These are phyloP conservation scores for Corynascus novoguineensis DNA, from an alignment of 495 filamentous ascomycete species.

Conservation along the genomic window DNA sequence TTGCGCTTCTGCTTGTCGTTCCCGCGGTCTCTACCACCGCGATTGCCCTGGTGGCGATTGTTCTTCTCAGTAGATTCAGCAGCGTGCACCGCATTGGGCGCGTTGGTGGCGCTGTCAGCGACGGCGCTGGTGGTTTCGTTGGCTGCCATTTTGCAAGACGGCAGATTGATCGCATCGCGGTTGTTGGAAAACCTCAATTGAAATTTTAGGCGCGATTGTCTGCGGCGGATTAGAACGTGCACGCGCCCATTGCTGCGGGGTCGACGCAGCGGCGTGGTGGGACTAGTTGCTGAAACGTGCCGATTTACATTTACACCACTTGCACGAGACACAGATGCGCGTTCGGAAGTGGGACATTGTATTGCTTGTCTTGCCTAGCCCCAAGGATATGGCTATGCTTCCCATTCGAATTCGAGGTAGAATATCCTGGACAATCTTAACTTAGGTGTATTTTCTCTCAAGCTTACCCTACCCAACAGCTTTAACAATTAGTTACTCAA, in stretches of 20 bases:
- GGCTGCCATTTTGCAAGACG: slow-evolving; percentile 20
- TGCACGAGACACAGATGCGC: no score
- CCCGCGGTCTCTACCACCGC: slow-evolving; percentile 16
- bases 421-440: no score
- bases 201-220: slow-evolving; percentile 4
- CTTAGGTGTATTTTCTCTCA: no score
- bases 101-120: neutral
- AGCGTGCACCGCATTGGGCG: neutral
- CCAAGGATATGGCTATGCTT: no score
- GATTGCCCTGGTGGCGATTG: slow-evolving; percentile 14
- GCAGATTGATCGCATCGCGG: slow-evolving; percentile 10
- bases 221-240: neutral
- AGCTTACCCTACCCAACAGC: no score
- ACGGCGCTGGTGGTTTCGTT: slow-evolving; percentile 16
- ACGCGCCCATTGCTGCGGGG: neutral
- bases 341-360: no score
- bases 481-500: no score
- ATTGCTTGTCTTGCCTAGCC: no score
- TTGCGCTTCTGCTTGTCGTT: slow-evolving; percentile 23
- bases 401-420: no score
- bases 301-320: no score
- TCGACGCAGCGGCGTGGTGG: no score
- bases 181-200: neutral
- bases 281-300: no score
- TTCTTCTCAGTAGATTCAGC: neutral